Conservation (phyloP, 345 rosid species). For the Draba incana region DNA sequence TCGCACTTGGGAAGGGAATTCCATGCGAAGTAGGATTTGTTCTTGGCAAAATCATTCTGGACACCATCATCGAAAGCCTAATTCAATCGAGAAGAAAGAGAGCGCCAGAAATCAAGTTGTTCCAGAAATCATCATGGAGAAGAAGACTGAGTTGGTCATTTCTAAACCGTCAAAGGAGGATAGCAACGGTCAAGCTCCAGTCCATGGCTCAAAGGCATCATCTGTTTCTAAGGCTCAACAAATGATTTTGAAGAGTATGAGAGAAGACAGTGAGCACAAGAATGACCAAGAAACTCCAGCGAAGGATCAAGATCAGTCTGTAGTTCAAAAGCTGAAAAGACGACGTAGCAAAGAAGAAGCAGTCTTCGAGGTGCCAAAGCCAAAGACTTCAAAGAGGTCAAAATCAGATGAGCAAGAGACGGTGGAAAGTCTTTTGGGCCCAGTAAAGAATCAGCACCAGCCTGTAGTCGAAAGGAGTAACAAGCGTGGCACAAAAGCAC, state of each 20-base stretch:
- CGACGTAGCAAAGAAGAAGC: slow-evolving; percentile 19
- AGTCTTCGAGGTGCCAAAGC: slow-evolving; percentile 22
- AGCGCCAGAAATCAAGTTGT: slow-evolving; percentile 6
- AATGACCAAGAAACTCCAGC: slow-evolving; percentile 26
- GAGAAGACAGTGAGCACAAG: slow-evolving; percentile 24
- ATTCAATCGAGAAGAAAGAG: slow-evolving; percentile 31
- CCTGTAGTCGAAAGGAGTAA: slow-evolving; percentile 11
- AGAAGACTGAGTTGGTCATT: slow-evolving; percentile 10
- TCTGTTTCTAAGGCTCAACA: slow-evolving; percentile 27
- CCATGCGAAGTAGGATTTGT: slow-evolving; percentile 62
- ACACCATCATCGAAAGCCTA: slow-evolving; percentile 52
- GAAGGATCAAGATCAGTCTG: slow-evolving; percentile 13
- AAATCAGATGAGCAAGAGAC: slow-evolving; percentile 29
- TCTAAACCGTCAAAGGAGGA: slow-evolving; percentile 31
- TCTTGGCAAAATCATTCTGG: slow-evolving; percentile 76
- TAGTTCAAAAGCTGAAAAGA: slow-evolving; percentile 27
- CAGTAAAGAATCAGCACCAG: slow-evolving; percentile 21
- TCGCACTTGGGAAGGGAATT: slow-evolving; percentile 61
- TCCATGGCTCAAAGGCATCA: slow-evolving; percentile 8
- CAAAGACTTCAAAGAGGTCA: slow-evolving; percentile 34
- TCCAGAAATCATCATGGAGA: slow-evolving; percentile 18
- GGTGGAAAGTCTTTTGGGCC: neutral
- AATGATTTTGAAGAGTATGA: slow-evolving; percentile 37
- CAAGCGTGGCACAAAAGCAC: slow-evolving; percentile 25
- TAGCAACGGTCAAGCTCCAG: slow-evolving; percentile 1